Base-by-base conservation (phyloP, 805 yeast species). In the Barnettozyma wickerhamii region DNA sequence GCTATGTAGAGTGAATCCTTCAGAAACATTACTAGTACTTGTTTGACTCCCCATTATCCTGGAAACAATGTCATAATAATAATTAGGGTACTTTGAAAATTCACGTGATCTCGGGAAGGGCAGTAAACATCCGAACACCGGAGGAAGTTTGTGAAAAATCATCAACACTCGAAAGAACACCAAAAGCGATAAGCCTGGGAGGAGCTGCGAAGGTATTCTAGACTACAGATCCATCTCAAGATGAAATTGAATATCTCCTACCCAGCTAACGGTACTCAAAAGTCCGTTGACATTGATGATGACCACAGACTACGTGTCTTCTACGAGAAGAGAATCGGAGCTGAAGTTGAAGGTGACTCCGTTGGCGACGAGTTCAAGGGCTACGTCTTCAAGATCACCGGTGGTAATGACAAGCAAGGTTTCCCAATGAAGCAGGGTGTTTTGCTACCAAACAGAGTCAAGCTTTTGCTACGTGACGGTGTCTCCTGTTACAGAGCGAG, bases 361-460 rank as follows among this genome's bases (percentile, higher is more conserved):
- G 85, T 93, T 64, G 95, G 95, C 68, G 98, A 93, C 66, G 99
- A 95, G 78, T 55, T 91, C 91, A 91, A 89, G 76, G 99, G 99
- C 68, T 93, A 93, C 89, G 73, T 88, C 69, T 90, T 93, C 86
- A 95, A 84, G 81, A 90, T 93, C 73, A 75, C 97, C 64, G 99
- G 99, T 71, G 99, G 99, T 84, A 93, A 93, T 85, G 99, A 93
- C 80, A 93, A 93, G 79, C 99, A 93, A 81, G 99, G 99, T 79
- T 93, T 93, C 96, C 98, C 99, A 77, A 93, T 95, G 99, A 93
- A 90, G 77, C 99, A 95, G 78, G 99, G 99, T 84, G 99, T 93
- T 58, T 78, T 93, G 82, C 93, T 88, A 80, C 98, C 99, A 76
- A 89, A 95, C 83, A 95, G 99, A 84, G 98, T 93, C 64, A 89